Evolutionary conservation across 345 rosid genomes (phyloP).

Genomic region (Eucalyptus camaldulensis): DNA sequence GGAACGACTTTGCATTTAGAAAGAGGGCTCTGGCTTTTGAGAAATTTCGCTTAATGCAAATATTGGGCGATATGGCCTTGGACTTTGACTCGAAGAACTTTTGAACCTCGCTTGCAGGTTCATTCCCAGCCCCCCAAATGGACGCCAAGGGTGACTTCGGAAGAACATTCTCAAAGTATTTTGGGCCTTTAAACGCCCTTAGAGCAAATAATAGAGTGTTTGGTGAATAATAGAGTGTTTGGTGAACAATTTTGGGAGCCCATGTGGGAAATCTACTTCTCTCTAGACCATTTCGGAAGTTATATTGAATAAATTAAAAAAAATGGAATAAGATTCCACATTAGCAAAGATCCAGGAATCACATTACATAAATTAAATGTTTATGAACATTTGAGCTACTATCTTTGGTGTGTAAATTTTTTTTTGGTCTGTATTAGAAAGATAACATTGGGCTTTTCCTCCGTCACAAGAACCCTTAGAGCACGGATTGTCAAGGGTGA

Average conservation of each 20-base stretch:
- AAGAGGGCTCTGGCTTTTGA: not conserved
- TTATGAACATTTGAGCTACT: not conserved
- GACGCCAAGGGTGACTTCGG: not conserved
- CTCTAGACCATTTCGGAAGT: fast-evolving
- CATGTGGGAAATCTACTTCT: not conserved
- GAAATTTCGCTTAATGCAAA: not conserved
- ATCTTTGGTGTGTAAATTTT: too few species aligned
- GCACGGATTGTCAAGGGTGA: too few species aligned
- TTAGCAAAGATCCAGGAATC: fast-evolving
- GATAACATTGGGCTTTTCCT: too few species aligned
- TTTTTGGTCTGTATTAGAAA: too few species aligned
- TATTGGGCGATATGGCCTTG: not conserved
- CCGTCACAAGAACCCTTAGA: too few species aligned
- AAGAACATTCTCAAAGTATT: too few species aligned
- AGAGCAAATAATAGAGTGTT: not conserved
- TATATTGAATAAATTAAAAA: too few species aligned
- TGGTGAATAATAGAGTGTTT: not conserved
- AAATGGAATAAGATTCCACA: fast-evolving
- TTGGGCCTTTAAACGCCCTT: not conserved
- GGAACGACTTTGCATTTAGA: not conserved
- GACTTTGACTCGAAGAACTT: not conserved
- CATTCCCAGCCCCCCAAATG: not conserved
- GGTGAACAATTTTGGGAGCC: too few species aligned
- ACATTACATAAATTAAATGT: not conserved
- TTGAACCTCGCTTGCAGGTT: not conserved